Percentiles rank a stretch among this genome's conserved stretches.
phyloP scores from a whole-genome alignment of 805 yeast species.

The Hanseniaspora meyeri region DNA sequence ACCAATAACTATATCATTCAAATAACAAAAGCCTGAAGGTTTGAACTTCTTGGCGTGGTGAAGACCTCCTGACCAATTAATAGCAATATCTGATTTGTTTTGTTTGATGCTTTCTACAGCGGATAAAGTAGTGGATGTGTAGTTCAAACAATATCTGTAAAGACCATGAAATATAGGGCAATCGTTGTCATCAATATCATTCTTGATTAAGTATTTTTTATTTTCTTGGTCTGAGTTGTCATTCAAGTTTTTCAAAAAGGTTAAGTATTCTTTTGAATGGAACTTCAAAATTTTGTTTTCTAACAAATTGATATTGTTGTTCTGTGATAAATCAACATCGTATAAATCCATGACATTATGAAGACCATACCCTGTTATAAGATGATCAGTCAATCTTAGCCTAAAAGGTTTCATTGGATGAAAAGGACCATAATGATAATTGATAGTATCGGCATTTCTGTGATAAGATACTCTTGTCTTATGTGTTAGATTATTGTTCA shows the following conservation, averaged over 20 bases:
- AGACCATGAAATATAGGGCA: constrained; percentile 75
- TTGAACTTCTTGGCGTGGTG: constrained; percentile 87
- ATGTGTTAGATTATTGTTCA: constrained; percentile 31
- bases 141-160: constrained; percentile 62
- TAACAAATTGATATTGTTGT: constrained; percentile 46
- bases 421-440: constrained; percentile 78
- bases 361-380: constrained; percentile 71
- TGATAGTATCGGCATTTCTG: constrained; percentile 65
- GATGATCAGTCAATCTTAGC: constrained; percentile 83
- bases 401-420: constrained; percentile 99
- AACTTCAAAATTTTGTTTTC: constrained; percentile 34
- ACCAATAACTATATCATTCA: constrained; percentile 80
- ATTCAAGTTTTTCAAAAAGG: constrained; percentile 68
- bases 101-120: constrained; percentile 74
- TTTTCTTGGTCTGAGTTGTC: constrained; percentile 49
- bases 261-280: constrained; percentile 77
- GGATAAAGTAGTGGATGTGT: constrained; percentile 83
- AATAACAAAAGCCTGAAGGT: constrained; percentile 83
- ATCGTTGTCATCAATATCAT: constrained; percentile 85
- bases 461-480: constrained; percentile 71
- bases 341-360: constrained; percentile 86
- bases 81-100: constrained; percentile 80
- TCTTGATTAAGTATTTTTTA: constrained; percentile 39
- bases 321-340: constrained; percentile 69
- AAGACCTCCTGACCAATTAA: constrained; percentile 86